Evolutionary conservation across 1,284 basidiomycete genomes (phyloP), one percentile per base, ranked within the genome.

Genomic region (Moesziomyces antarcticus): DNA sequence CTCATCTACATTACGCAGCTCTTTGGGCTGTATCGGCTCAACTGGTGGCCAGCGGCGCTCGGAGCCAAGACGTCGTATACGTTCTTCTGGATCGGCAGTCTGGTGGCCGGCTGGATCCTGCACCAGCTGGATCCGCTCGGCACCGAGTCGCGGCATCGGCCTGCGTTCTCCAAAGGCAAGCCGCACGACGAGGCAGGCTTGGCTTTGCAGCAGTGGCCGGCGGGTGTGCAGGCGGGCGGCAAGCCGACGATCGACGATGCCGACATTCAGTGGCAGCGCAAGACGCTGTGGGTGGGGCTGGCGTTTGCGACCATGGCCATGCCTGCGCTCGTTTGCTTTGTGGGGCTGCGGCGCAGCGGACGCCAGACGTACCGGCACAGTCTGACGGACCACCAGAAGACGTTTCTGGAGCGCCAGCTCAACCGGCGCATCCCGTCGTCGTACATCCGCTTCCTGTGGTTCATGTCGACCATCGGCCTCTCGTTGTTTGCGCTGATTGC

Each of bases 401-500:
- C 85, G 14, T 87, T 87, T 67, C 82, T 88, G 37, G 86, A 86
- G 30, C 82, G 85, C 3, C 84, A 86, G 55, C 79, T 86, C 33
- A 78, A 83, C 0, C 72, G 83, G 13, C 82, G 87, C 18, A 88
- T 89, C 48, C 88, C 88, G 0, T 85, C 86, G 11, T 86, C 86
- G 0, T 89, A 88, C 83, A 81, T 85, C 16, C 84, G 88, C 8
- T 89, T 88, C 75, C 78, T 88, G 14, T 88, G 88, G 88, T 89
- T 89, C 81, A 86, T 88, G 83, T 82, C 84, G 3, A 86, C 85
- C 27, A 81, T 88, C n/a, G 85, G 85, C 2, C 85, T 88, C 5
- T 87, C 87, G 24, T 84, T 87, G n/a, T 84, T 88, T 55, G 85
- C 87, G 0, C 81, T 88, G 10, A 83, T 88, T n/a, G 85, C 86